Evolutionary conservation across 2,329 filamentous ascomycete species (phyloP), one percentile per base, ranked within the genome.

Genomic region (Gaeumannomyces sp.): DNA sequence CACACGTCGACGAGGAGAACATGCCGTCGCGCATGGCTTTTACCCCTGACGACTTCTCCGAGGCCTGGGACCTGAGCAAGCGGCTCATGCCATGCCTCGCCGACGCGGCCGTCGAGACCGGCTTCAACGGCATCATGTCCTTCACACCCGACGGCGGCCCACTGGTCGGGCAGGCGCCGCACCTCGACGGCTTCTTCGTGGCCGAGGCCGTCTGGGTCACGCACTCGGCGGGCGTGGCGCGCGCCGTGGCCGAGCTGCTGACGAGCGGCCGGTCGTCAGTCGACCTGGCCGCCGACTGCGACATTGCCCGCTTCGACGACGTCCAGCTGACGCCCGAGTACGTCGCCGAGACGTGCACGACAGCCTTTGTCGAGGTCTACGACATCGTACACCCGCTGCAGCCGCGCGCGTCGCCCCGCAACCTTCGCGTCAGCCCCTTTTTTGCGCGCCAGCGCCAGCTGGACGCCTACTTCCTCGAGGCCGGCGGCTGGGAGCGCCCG

Each of bases 161-260:
- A 0, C 77, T 89, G 0, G 77, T 89, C 2, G 86, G 86, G 3
- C 79, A 83, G 69, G 78, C 84, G 0, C 85, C 86, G 8, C 80
- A 79, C 19, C 73, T 89, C 0, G 83, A 87, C 60, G 84, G 84
- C 16, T 88, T 89, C 73, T 88, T 80, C 68, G 84, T 89, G 1
- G 86, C 86, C 0, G 86, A 89, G 69, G 86, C 86, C 6, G 85
- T 89, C 0, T 89, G 86, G 86, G 86, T 88, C 0, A 89, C 86
- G 25, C 86, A 89, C 68, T 88, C 85, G 0, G 85, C 85, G 0
- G 86, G 86, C 29, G 82, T 88, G 1, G 86, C 86, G 11, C 81
- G 84, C 31, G 85, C 86, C 0, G 71, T 89, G 1, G 86, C 86
- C 0, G 80, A 89, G 70, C 70, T 85, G 0, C 74, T 89, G 31